These are phyloP conservation scores for Testicularia cyperi DNA, from an alignment of 1,284 basidiomycete genomes.

Conservation along the genomic window DNA sequence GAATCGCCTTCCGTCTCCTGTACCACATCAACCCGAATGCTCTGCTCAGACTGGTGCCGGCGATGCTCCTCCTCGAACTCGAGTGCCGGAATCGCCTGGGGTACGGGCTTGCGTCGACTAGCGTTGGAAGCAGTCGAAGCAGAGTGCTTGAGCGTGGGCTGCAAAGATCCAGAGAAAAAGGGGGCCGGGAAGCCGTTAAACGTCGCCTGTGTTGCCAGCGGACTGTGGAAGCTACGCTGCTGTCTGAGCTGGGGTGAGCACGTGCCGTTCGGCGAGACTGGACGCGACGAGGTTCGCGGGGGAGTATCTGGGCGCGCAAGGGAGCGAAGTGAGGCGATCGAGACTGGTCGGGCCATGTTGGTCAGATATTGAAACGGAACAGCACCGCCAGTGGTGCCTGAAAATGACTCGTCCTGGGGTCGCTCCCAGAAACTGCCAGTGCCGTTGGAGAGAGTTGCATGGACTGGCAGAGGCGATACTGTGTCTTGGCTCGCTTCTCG, in stretches of 20 bases:
- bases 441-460: too few relatives aligned
- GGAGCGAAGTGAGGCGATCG: constrained; percentile 24
- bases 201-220: constrained; percentile 15
- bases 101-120: constrained; percentile 5
- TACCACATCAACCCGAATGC: too few relatives aligned
- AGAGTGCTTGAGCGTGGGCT: constrained; percentile 9
- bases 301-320: constrained; percentile 21
- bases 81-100: constrained; percentile 9
- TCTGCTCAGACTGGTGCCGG: neutral
- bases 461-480: constrained; percentile 3
- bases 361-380: constrained; percentile 33
- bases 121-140: constrained; percentile 5
- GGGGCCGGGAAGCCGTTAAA: constrained; percentile 25
- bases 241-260: constrained; percentile 5
- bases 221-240: constrained; percentile 15
- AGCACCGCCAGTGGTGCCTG: neutral
- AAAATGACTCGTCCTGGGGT: neutral
- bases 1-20: too few relatives aligned
- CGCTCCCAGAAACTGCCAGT: constrained; percentile 11
- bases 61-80: constrained; percentile 5
- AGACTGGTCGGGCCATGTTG: constrained; percentile 20
- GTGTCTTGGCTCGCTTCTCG: constrained; percentile 16
- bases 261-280: constrained; percentile 11
- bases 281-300: constrained; percentile 19
- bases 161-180: constrained; percentile 6